Percentiles rank a stretch among this genome's conserved stretches.
Conservation (phyloP, 1,284 basidiomycete species). For the Apiotrichum montevideense region DNA sequence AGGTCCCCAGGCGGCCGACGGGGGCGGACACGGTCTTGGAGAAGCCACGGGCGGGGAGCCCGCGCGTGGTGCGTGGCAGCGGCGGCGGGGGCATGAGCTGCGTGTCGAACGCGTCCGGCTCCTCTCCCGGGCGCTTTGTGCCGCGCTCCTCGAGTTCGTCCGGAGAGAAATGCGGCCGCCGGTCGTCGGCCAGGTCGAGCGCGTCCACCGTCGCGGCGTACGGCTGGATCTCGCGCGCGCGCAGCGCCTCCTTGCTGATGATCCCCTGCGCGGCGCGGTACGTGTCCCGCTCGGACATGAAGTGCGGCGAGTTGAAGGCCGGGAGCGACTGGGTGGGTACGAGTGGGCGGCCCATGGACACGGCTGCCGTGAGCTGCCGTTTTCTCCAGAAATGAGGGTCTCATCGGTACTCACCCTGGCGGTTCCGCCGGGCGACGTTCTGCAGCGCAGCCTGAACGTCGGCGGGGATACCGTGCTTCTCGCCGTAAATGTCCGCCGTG, state of each 20-base stretch:
- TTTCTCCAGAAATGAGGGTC: no score
- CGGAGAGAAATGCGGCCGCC: no score
- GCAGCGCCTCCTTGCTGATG: conserved; percentile 26
- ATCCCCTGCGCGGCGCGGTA: conserved; percentile 21
- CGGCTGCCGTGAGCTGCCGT: conserved; percentile 3
- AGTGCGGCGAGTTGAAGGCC: conserved; percentile 15
- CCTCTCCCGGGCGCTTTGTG: conserved; percentile 13
- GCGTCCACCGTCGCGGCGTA: conserved; percentile 12
- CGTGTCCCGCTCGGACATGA: conserved; percentile 16
- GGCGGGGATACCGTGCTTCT: conserved; percentile 30
- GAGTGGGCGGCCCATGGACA: conserved; percentile 27
- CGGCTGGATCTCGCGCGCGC: conserved; percentile 30
- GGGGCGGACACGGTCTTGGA: conserved; percentile 38
- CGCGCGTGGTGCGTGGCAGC: conserved; percentile 6
- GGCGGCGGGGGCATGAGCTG: background rate
- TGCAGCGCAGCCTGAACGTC: conserved; percentile 29
- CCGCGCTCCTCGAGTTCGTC: conserved; percentile 3
- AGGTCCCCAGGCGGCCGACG: conserved; percentile 25
- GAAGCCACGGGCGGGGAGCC: conserved; percentile 11
- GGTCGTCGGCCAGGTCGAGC: conserved; percentile 9
- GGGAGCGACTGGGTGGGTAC: conserved; percentile 34
- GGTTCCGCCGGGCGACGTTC: conserved; percentile 28
- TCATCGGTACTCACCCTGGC: conserved; percentile 27
- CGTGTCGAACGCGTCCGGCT: background rate
- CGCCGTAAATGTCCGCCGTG: conserved; percentile 35